Percentiles rank a stretch among this genome's conserved stretches.
These are phyloP conservation scores for Babesia sp. DNA, from an alignment of 169 alveolate genomes.

Conservation along the genomic window DNA sequence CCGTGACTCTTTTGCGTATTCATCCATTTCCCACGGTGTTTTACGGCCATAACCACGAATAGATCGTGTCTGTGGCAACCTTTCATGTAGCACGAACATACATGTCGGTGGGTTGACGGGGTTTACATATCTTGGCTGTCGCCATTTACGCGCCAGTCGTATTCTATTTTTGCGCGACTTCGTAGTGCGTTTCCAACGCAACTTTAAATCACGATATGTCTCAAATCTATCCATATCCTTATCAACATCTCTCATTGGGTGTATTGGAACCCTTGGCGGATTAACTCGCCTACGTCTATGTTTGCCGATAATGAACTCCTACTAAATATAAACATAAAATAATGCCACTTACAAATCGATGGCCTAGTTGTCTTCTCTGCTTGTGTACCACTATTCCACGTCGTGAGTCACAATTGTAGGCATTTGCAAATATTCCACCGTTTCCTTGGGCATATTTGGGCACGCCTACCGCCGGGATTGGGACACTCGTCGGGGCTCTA, in stretches of 20 bases:
- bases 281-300: conserved; percentile 76
- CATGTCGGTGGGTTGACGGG: conserved; percentile 75
- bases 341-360: conserved; percentile 46
- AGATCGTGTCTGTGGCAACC: conserved; percentile 72
- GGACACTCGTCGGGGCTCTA: too few relatives aligned
- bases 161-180: conserved; percentile 70
- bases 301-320: conserved; percentile 83
- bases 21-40: background rate
- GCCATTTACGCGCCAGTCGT: conserved; percentile 79
- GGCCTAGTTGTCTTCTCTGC: conserved; percentile 65
- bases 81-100: conserved; percentile 72
- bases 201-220: conserved; percentile 75
- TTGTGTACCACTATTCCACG: conserved; percentile 54
- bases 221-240: conserved; percentile 75
- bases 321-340: background rate
- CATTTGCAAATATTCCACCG: too few relatives aligned
- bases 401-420: background rate
- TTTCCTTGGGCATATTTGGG: too few relatives aligned
- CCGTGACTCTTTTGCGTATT: too few relatives aligned
- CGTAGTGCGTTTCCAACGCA: conserved; percentile 77
- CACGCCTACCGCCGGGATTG: too few relatives aligned
- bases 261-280: conserved; percentile 83
- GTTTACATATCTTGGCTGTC: conserved; percentile 72
- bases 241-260: conserved; percentile 77
- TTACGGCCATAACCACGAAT: conserved; percentile 6